Conservation (phyloP, 75 land plant species). For the Isoetes taiwanensis region DNA sequence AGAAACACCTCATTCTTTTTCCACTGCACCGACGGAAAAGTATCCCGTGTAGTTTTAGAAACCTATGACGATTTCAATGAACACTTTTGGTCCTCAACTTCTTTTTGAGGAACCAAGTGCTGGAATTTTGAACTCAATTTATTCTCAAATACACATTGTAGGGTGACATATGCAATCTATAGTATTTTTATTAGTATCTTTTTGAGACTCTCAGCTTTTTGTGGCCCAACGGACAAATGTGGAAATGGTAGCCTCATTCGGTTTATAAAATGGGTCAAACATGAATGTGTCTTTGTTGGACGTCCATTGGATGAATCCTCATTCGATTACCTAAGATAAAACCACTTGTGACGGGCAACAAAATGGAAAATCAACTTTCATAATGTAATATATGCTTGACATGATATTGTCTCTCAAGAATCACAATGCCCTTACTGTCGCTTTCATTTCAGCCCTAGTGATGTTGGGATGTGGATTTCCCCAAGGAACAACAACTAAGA, state of each 20-base stretch:
- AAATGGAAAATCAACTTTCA: constrained; percentile 35
- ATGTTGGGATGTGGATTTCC: constrained; percentile 58
- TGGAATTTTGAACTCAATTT: constrained; percentile 24
- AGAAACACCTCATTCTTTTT: too few relatives aligned
- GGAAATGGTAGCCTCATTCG: constrained; percentile 48
- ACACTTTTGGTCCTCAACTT: constrained; percentile 35
- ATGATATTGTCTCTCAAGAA: constrained; percentile 82
- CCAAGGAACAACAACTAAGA: too few relatives aligned
- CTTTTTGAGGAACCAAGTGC: constrained; percentile 40
- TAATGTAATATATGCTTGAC: constrained; percentile 65
- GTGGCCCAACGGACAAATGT: constrained; percentile 38
- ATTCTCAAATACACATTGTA: constrained; percentile 50
- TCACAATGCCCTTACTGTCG: constrained; percentile 56
- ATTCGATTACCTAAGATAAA: constrained; percentile 64
- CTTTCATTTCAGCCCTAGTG: constrained; percentile 79
- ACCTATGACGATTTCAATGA: constrained; percentile 39
- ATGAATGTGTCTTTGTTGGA: constrained; percentile 93
- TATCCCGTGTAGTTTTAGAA: constrained; percentile 19
- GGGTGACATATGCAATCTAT: constrained; percentile 57
- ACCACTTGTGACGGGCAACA: constrained; percentile 69
- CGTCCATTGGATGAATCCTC: constrained; percentile 77
- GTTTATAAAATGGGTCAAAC: constrained; percentile 80
- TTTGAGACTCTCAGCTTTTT: constrained; percentile 48
- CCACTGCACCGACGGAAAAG: too few relatives aligned
- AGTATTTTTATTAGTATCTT: constrained; percentile 41